Base-by-base conservation (phyloP, 257 asterid genomes). In the Capsicum rhomboideum region DNA sequence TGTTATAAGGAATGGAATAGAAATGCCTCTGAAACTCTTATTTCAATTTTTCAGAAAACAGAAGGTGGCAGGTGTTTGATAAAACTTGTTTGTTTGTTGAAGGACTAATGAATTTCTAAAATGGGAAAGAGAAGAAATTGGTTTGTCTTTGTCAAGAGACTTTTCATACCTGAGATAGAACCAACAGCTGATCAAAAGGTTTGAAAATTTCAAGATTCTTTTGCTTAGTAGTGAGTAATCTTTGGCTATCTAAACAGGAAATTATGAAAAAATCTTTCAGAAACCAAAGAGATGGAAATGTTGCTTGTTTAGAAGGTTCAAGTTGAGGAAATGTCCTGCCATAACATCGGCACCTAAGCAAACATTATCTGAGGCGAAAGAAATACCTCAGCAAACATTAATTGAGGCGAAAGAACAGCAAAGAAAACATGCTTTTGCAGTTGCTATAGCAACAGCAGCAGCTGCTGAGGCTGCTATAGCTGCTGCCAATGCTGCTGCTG, bases 401-500 rank as follows among this genome's bases (percentile, higher is more conserved):
- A 80, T 78, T 56, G 91, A 90, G 82, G 98, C 94, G 8, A 90
- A 92, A 23, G 92, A 91, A 52, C 96, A 90, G 82, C 98, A 93
- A 68, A 87, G 94, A 56, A 93, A 86, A 83, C 95, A 82, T 50
- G 96, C 94, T 18, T 64, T 95, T 84, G 97, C 94, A 14, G 97
- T 91, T 14, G 98, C 98, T 20, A 75, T 87, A 0, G 99, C 98
- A 7, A 92, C 99, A 0, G 97, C 97, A 28, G 99, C 97, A 0
- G 99, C 98, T 4, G 99, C 98, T 1, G 94, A 94, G 77, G 99
- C 95, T 0, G 99, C 99, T 2, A 91, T 94, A 80, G 98, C 98
- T 2, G 95, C 99, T 16, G 98, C 99, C 54, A 93, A 91, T 85
- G 97, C 99, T 23, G 99, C 99, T 0, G 99, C 94, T 0, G 99